phyloP scores from a whole-genome alignment of 192 early-diverging fungal species.

The Spinellus fusiger region DNA sequence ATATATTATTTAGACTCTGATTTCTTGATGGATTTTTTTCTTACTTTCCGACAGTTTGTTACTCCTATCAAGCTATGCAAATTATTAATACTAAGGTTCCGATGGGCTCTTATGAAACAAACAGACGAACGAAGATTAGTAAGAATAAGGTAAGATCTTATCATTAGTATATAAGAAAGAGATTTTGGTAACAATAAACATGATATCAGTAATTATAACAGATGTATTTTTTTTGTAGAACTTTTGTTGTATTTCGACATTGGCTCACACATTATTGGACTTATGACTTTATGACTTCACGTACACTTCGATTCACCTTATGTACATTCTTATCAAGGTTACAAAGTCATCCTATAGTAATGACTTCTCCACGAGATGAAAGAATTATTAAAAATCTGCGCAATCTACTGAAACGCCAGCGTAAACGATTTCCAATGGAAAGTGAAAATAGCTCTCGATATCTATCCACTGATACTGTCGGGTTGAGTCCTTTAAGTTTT shows the following conservation, averaged over 20 bases:
- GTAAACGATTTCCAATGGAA: slow-evolving; percentile 19
- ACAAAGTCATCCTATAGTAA: slow-evolving; percentile 28
- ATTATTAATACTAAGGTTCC: slow-evolving; percentile 44
- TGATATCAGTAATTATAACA: background rate
- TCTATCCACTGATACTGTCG: background rate
- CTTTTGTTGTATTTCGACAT: slow-evolving; percentile 48
- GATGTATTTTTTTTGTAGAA: slow-evolving; percentile 19
- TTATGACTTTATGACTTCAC: slow-evolving; percentile 42
- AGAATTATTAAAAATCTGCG: slow-evolving; percentile 41
- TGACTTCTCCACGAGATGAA: slow-evolving; percentile 34
- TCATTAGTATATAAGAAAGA: background rate
- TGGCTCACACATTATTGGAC: slow-evolving; percentile 50
- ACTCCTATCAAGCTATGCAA: slow-evolving; percentile 48
- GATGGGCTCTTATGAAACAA: slow-evolving; percentile 44
- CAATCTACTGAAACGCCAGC: slow-evolving; percentile 40
- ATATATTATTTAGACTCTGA: slow-evolving; percentile 34
- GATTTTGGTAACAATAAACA: background rate
- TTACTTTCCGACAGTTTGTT: slow-evolving; percentile 49
- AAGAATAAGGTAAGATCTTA: slow-evolving; percentile 37
- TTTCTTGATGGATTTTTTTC: slow-evolving; percentile 47
- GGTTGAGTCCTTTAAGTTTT: background rate
- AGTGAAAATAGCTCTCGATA: background rate
- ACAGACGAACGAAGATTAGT: slow-evolving; percentile 35
- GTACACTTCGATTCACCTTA: slow-evolving; percentile 42
- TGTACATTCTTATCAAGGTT: slow-evolving; percentile 39